Base-by-base conservation (phyloP, 352 stramenopile genomes). In the Pythium pyrilobum region DNA sequence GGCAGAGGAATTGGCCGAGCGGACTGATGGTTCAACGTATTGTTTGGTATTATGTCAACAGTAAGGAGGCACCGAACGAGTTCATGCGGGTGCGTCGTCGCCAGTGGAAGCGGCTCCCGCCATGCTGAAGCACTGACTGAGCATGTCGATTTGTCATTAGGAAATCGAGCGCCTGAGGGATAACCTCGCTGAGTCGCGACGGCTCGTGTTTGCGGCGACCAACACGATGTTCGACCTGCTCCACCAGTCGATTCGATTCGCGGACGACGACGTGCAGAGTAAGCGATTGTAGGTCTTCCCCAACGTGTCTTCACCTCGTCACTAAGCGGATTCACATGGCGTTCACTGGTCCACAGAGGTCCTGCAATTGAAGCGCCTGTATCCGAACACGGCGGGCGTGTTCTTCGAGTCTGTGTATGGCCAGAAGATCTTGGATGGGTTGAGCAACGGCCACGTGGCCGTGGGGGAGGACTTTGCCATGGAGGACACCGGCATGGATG, bases 341-440 rank as follows among this genome's bases (percentile, higher is more conserved):
- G n/a, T n/a, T n/a, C n/a, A n/a, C n/a, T n/a, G n/a, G n/a, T n/a
- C 4, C 16, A 32, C 23, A 89, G 78, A 81, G 58, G 77, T 70
- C 4, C 47, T 87, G 3, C 70, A 87, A 43, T 48, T 89, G 10
- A 68, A 71, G 43, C 62, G 79, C 21, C 87, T 89, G 76, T 87
- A 83, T 41, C 76, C 76, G 0, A 61, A 38, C 0, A 89, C 78
- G 2, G 72, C 67, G 10, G 76, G 74, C 1, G 41, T 58, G 11
- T 89, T 87, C 38, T 85, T 86, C 33, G 64, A 85, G 23, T 59
- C 67, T 21, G 65, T 77, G 11, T 74, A 89, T 48, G 78, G 78
- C 1, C 54, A 74, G 25, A 66, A 78, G 23, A 67, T 86, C 16
- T 60, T 89, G 3, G 70, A 87, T 24, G 71, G 64, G 6, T 62